Conservation (phyloP, 176 grass and related monocot genomes). For the bread wheat (Triticum aestivum) region IWGSC_CS_RefSeq_v2.1 NC_057796.1:205021989-205022488, state of each 20-base stretch:
- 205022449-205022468: slow-evolving; percentile 46
- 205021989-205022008: background rate
- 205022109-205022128: background rate
- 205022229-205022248: slow-evolving; percentile 84
- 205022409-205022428: slow-evolving; percentile 67
- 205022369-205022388: slow-evolving; percentile 34
- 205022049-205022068: background rate
- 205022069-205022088: background rate
- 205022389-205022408: slow-evolving; percentile 45
- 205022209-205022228: slow-evolving; percentile 18
- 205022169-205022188: background rate
- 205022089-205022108: slow-evolving; percentile 8
- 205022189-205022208: slow-evolving; percentile 20
- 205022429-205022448: slow-evolving; percentile 76
- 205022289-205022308: slow-evolving; percentile 72
- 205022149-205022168: background rate
- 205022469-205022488: slow-evolving; percentile 13
- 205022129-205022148: background rate
- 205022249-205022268: slow-evolving; percentile 77
- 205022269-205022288: slow-evolving; percentile 61
- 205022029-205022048: background rate
- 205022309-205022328: slow-evolving; percentile 56
- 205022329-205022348: slow-evolving; percentile 30
- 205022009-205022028: background rate
- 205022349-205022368: slow-evolving; percentile 33